These are phyloP conservation scores for Nakazawaea wyomingensis DNA, from an alignment of 805 yeast genomes.

Conservation along the genomic window DNA sequence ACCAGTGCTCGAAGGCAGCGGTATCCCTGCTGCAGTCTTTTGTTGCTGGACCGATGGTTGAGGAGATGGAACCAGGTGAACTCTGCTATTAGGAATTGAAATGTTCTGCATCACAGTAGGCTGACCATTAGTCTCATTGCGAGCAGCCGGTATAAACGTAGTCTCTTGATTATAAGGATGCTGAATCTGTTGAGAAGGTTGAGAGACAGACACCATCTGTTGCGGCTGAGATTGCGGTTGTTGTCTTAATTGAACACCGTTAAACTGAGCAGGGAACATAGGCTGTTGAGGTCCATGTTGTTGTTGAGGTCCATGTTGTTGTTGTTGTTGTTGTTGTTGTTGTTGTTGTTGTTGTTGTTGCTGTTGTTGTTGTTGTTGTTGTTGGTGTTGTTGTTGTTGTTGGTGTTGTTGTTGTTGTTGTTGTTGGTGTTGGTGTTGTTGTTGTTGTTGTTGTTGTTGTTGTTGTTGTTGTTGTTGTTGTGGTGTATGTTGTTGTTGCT, in stretches of 20 bases:
- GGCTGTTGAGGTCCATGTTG: conserved; percentile 10
- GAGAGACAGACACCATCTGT: background rate
- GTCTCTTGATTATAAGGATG: conserved; percentile 8
- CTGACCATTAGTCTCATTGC: conserved; percentile 1
- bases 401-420: background rate
- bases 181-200: conserved; percentile 4
- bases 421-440: conserved; percentile 4
- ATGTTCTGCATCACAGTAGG: background rate
- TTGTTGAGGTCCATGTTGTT: conserved; percentile 14
- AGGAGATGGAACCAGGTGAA: background rate
- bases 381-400: background rate
- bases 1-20: background rate
- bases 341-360: conserved; percentile 13
- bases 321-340: conserved; percentile 14
- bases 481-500: too few relatives aligned
- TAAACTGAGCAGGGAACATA: background rate
- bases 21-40: conserved; percentile 1
- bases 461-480: conserved; percentile 12
- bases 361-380: conserved; percentile 3
- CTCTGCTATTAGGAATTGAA: background rate
- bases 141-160: conserved; percentile 2
- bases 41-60: background rate
- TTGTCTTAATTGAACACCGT: conserved; percentile 6
- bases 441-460: conserved; percentile 5
- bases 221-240: conserved; percentile 12